phyloP scores from a whole-genome alignment of 768 basidiomycete genomes.

The Mycena filopes region DNA sequence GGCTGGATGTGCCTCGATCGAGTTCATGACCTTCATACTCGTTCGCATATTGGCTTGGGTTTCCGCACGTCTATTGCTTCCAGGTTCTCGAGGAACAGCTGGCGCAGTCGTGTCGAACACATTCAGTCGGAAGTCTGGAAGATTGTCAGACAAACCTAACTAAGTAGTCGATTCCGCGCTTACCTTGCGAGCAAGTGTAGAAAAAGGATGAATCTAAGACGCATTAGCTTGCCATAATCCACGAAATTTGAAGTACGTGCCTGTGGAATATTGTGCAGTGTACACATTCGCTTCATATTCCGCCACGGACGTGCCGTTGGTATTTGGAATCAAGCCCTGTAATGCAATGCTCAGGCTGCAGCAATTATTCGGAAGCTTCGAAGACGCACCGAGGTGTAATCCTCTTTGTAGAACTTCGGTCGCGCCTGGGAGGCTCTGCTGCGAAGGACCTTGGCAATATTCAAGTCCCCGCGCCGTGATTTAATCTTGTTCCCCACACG shows the following conservation, averaged over 20 bases:
- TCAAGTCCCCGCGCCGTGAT: slow-evolving; percentile 53
- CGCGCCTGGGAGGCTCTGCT: slow-evolving; percentile 51
- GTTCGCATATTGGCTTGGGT: slow-evolving; percentile 47
- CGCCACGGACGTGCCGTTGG: slow-evolving; percentile 83
- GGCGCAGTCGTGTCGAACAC: slow-evolving; percentile 83
- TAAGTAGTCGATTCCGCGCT: background rate
- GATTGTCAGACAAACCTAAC: slow-evolving; percentile 9
- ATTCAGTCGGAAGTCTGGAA: slow-evolving; percentile 87
- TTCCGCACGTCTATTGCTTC: slow-evolving; percentile 19
- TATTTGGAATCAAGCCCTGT: slow-evolving; percentile 82
- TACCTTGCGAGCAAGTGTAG: slow-evolving; percentile 91
- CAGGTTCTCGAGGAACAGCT: slow-evolving; percentile 38
- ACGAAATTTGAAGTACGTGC: slow-evolving; percentile 45
- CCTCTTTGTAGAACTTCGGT: slow-evolving; percentile 57
- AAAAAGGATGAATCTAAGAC: slow-evolving; percentile 86
- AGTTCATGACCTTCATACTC: slow-evolving; percentile 62
- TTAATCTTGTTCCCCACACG: slow-evolving; percentile 62
- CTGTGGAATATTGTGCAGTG: slow-evolving; percentile 84
- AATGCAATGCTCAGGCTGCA: slow-evolving; percentile 4
- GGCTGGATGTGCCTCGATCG: slow-evolving; percentile 79
- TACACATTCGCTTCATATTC: slow-evolving; percentile 81
- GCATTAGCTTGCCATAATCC: background rate
- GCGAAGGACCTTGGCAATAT: slow-evolving; percentile 60
- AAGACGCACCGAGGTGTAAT: slow-evolving; percentile 61
- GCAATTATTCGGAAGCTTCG: background rate